Evolutionary conservation across 2,329 filamentous ascomycete species (phyloP), one percentile per base, ranked within the genome.

Genomic region (Fusarium falciforme): DNA sequence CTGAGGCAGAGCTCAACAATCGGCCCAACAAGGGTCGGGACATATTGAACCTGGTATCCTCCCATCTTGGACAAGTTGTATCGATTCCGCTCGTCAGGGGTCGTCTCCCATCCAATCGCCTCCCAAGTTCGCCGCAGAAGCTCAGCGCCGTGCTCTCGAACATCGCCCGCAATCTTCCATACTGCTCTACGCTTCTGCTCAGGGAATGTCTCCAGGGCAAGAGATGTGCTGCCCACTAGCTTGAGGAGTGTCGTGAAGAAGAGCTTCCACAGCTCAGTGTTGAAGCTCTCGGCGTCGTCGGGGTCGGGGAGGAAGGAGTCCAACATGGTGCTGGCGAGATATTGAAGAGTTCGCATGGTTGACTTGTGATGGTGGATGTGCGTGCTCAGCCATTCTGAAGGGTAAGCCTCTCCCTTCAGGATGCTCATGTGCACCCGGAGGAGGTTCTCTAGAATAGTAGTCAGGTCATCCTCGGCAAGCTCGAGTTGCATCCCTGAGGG

Each of bases 131-230:
- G 89, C 70, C 93, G 91, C 36, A 99, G 86, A 10, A 99, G 87
- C 60, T 96, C 93, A 5, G 96, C 96, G 17, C 97, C 96, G 74
- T 94, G 90, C 81, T 98, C 95, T 65, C 96, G 90, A 60, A 99
- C 94, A 83, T 99, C 97, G 7, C 96, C 96, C 5, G 96, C 96
- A 80, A 99, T 98, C 85, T 98, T 99, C 96, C 97, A 99, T 2
- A 98, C 96, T 1, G 96, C 96, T 64, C 96, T 88, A 54, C 96
- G 89, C 84, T 98, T 99, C 84, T 99, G 96, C 82, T 99, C 97
- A 0, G 96, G 95, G 80, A 98, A 98, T 0, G 95, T 98, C 81
- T 99, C 96, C 40, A 99, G 88, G 0, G 96, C 95, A 22, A 99
- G 88, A 0, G 93, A 94, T 38, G 95, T 92, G 78, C 95, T 98